phyloP scores from a whole-genome alignment of 768 basidiomycete species.

The Leccinum rimulosum region DNA sequence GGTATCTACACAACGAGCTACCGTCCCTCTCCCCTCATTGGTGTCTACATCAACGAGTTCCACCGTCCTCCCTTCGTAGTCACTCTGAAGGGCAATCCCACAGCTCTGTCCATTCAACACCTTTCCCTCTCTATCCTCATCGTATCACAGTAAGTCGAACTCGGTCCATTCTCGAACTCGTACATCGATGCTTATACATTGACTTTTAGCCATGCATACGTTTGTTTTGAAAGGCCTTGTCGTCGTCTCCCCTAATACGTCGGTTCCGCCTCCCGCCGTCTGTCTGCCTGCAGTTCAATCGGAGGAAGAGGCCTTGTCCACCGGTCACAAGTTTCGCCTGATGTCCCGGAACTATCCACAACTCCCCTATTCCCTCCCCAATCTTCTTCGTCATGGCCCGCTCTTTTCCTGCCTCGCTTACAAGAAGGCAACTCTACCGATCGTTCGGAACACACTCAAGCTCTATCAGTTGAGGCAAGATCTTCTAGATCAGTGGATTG shows the following conservation, averaged over 20 bases:
- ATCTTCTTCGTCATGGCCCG: not conserved
- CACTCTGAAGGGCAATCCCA: not conserved
- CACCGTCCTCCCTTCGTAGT: not conserved
- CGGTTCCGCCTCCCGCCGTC: not conserved
- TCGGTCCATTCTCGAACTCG: not conserved
- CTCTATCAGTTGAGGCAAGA: not conserved
- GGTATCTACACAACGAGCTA: not conserved
- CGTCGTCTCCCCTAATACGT: not conserved
- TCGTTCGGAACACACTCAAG: not conserved
- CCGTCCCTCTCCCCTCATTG: not conserved
- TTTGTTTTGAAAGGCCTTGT: not conserved
- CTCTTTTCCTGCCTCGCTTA: conserved; percentile 1
- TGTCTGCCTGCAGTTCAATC: not conserved
- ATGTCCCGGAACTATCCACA: not conserved
- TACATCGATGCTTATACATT: not conserved
- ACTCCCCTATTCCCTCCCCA: not conserved
- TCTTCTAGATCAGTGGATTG: not conserved
- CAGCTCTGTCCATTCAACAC: too few relatives aligned
- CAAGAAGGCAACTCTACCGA: not conserved
- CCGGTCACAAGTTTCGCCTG: not conserved
- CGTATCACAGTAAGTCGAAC: not conserved
- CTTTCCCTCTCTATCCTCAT: too few relatives aligned
- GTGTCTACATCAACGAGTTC: not conserved
- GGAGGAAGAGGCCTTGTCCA: not conserved
- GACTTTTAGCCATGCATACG: not conserved